Percentiles rank a stretch among this genome's conserved stretches.
Conservation (phyloP, 345 rosid genomes). For the Ceriops tagal region DNA sequence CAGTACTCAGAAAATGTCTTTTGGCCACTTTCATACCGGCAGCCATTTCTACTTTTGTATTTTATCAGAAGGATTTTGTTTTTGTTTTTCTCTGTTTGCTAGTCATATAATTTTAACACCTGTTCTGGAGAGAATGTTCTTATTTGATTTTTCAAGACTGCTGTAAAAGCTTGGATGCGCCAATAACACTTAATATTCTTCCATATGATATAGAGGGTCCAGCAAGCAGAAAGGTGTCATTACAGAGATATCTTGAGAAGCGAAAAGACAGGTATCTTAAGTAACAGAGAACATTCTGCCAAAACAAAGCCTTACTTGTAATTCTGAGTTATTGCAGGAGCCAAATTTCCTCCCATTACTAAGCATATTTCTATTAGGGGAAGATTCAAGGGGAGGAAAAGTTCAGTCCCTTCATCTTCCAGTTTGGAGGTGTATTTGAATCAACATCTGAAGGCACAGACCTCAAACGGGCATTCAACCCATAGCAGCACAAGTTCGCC, state of each 20-base stretch:
- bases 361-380: slow-evolving; percentile 36
- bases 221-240: slow-evolving; percentile 52
- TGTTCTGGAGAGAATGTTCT: neutral
- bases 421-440: slow-evolving; percentile 53
- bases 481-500: slow-evolving; percentile 36
- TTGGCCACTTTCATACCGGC: neutral
- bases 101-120: neutral
- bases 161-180: neutral
- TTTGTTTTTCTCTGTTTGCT: neutral
- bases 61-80: neutral
- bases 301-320: neutral
- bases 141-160: neutral
- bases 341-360: neutral
- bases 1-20: too few relatives aligned
- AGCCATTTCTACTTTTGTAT: neutral
- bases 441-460: slow-evolving; percentile 41
- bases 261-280: slow-evolving; percentile 65
- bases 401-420: slow-evolving; percentile 44
- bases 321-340: neutral
- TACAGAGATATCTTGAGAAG: slow-evolving; percentile 77
- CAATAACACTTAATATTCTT: slow-evolving; percentile 21
- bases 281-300: slow-evolving; percentile 10
- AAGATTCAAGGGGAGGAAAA: slow-evolving; percentile 56
- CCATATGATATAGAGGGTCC: slow-evolving; percentile 65
- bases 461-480: slow-evolving; percentile 48